Percentiles rank a stretch among this genome's conserved stretches.
phyloP scores from a whole-genome alignment of 2,329 filamentous ascomycete genomes.

The Aspergillus viridinutans region DNA sequence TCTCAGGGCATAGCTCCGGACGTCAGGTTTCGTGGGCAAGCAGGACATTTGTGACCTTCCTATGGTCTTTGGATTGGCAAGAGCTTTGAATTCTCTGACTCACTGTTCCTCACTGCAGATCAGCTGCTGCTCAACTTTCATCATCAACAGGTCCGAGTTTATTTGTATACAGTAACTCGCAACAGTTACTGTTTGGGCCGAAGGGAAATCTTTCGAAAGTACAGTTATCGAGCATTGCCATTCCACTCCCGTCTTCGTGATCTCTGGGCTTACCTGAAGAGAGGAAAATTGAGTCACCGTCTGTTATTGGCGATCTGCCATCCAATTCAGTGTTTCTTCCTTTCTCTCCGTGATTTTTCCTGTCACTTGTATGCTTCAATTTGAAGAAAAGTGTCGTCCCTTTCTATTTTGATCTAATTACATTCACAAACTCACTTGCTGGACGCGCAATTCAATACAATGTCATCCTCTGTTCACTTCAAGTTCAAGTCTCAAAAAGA shows the following conservation, averaged over 20 bases:
- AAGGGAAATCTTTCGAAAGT: conserved; percentile 24
- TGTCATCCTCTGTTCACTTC: conserved; percentile 98
- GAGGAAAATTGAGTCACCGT: conserved; percentile 15
- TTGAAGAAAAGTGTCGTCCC: conserved; percentile 20
- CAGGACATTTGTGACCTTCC: background rate
- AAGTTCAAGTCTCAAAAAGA: conserved; percentile 99
- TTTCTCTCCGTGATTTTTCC: conserved; percentile 8
- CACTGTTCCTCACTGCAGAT: conserved; percentile 14
- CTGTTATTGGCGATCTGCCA: conserved; percentile 13
- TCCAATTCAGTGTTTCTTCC: conserved; percentile 10
- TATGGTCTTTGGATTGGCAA: conserved; percentile 15
- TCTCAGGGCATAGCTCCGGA: background rate
- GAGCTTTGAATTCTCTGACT: conserved; percentile 8
- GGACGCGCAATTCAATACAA: conserved; percentile 49
- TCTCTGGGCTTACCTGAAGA: conserved; percentile 14
- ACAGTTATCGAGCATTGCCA: conserved; percentile 22
- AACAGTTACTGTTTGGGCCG: conserved; percentile 22
- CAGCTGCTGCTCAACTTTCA: conserved; percentile 21
- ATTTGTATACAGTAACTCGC: conserved; percentile 33
- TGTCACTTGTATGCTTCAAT: conserved; percentile 24
- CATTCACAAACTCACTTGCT: conserved; percentile 23
- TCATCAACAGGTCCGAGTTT: conserved; percentile 28
- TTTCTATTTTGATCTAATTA: conserved; percentile 27
- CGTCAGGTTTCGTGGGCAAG: background rate
- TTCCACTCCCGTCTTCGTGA: conserved; percentile 22